A percentile compares a stretch with the other conserved stretches of the same genome.
Evolutionary conservation across 352 stramenopile species (phyloP).

Genomic region (Pythium diclinum): DNA sequence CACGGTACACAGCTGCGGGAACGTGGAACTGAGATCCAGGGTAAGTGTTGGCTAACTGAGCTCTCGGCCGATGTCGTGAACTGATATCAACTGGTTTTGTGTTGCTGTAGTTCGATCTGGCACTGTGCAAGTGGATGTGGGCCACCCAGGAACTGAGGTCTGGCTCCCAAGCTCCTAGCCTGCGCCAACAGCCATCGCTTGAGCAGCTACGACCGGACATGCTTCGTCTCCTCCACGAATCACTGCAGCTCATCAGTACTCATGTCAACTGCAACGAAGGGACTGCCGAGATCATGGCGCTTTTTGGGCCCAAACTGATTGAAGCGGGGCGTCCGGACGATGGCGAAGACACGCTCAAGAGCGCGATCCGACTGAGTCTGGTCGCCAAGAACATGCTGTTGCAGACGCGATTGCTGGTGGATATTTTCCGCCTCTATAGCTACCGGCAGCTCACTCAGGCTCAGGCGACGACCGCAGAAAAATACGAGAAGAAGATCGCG

Average conservation of each 20-base stretch:
- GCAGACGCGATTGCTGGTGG: constrained; percentile 56
- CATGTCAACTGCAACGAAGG: constrained; percentile 52
- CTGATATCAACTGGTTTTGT: not conserved
- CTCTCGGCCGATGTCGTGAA: not conserved
- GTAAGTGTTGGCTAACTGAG: constrained; percentile 23
- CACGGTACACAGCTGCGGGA: constrained; percentile 47
- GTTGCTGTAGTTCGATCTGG: constrained; percentile 54
- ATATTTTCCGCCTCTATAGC: constrained; percentile 53
- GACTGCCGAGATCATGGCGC: constrained; percentile 63
- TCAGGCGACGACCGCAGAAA: constrained; percentile 43
- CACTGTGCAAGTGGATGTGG: constrained; percentile 75
- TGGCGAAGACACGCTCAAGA: constrained; percentile 63
- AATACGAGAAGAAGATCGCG: constrained; percentile 68
- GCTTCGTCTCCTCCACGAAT: constrained; percentile 43
- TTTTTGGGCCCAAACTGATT: constrained; percentile 59
- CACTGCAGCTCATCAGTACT: constrained; percentile 42
- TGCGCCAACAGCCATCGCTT: constrained; percentile 26
- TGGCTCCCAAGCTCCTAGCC: not conserved
- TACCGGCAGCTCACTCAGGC: constrained; percentile 36
- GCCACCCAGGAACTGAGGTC: constrained; percentile 40
- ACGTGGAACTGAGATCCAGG: constrained; percentile 50
- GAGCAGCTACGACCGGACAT: constrained; percentile 46
- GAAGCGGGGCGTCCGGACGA: constrained; percentile 35
- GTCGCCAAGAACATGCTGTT: constrained; percentile 71
- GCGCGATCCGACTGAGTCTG: constrained; percentile 45